These are phyloP conservation scores for Hymenoscyphus linearis DNA, from an alignment of 2,329 filamentous ascomycete species.

Conservation along the genomic window DNA sequence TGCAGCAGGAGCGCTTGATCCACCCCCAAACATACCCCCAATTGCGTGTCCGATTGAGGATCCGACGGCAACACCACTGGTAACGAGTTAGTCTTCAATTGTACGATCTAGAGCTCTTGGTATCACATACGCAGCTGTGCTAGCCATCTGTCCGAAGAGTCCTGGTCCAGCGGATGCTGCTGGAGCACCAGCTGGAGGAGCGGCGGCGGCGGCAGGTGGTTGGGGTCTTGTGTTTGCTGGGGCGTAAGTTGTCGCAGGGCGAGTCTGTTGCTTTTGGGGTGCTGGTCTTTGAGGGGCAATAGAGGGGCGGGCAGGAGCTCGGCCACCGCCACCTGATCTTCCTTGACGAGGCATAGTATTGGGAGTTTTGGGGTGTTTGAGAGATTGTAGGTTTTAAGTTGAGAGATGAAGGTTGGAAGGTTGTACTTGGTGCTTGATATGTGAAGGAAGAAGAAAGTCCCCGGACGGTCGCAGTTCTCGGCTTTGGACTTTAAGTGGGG, in stretches of 20 bases:
- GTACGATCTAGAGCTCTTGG: not conserved
- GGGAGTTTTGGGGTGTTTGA: slow-evolving; percentile 4
- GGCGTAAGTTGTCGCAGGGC: slow-evolving; percentile 61
- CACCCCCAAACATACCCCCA: slow-evolving; percentile 79
- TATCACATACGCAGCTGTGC: slow-evolving; percentile 81
- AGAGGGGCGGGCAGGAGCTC: slow-evolving; percentile 61
- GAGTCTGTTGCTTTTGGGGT: slow-evolving; percentile 54
- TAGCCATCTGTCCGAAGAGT: slow-evolving; percentile 94
- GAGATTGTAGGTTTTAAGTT: slow-evolving; percentile 3
- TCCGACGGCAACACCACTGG: slow-evolving; percentile 90
- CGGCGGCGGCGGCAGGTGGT: slow-evolving; percentile 36
- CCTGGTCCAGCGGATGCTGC: slow-evolving; percentile 61
- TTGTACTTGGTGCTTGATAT: not conserved
- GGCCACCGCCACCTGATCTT: slow-evolving; percentile 53
- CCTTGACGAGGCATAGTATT: slow-evolving; percentile 72
- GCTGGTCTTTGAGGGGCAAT: slow-evolving; percentile 52
- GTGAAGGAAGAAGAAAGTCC: not conserved
- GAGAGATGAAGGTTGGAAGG: not conserved
- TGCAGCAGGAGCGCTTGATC: slow-evolving; percentile 53
- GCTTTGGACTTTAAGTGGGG: not conserved
- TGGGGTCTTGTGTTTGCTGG: slow-evolving; percentile 48
- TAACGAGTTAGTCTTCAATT: slow-evolving; percentile 23
- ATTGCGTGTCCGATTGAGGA: slow-evolving; percentile 94
- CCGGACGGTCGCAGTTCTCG: not conserved
- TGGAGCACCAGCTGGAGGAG: slow-evolving; percentile 33